Evolutionary conservation across 2,329 filamentous ascomycete genomes (phyloP).

Genomic region (Xylariaceae sp.): DNA sequence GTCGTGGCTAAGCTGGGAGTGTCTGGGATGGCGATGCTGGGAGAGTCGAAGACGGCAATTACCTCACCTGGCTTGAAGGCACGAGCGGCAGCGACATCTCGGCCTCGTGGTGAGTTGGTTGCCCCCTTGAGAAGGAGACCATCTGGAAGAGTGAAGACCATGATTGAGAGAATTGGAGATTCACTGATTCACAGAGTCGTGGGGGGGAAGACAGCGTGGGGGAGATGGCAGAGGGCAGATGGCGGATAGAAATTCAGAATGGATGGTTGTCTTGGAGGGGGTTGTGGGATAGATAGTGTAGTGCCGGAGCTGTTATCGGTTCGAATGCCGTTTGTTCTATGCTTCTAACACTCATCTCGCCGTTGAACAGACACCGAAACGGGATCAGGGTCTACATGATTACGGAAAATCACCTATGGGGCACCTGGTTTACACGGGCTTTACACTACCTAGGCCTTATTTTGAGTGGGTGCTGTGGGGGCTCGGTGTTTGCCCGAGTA

Average conservation of each 20-base stretch:
- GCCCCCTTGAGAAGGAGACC: constrained; percentile 10
- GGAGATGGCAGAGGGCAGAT: not conserved
- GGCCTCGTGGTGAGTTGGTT: constrained; percentile 34
- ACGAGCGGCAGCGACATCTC: constrained; percentile 41
- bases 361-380: not conserved
- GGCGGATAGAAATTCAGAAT: too few species aligned
- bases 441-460: not conserved
- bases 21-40: constrained; percentile 45
- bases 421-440: not conserved
- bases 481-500: too few species aligned
- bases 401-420: not conserved
- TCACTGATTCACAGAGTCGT: not conserved
- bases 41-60: constrained; percentile 42
- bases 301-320: not conserved
- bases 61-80: constrained; percentile 41
- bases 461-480: too few species aligned
- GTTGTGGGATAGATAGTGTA: not conserved
- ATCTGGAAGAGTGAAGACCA: constrained; percentile 9
- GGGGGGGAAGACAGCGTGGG: not conserved
- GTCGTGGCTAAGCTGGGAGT: constrained; percentile 37
- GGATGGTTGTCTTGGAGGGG: not conserved
- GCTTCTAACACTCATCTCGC: constrained; percentile 6
- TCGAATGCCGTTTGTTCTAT: not conserved
- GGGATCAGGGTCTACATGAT: not conserved
- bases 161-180: not conserved